Percentiles rank a stretch among this genome's conserved stretches.
Evolutionary conservation across 768 basidiomycete genomes (phyloP).

Genomic region (Auriscalpium orientale): DNA sequence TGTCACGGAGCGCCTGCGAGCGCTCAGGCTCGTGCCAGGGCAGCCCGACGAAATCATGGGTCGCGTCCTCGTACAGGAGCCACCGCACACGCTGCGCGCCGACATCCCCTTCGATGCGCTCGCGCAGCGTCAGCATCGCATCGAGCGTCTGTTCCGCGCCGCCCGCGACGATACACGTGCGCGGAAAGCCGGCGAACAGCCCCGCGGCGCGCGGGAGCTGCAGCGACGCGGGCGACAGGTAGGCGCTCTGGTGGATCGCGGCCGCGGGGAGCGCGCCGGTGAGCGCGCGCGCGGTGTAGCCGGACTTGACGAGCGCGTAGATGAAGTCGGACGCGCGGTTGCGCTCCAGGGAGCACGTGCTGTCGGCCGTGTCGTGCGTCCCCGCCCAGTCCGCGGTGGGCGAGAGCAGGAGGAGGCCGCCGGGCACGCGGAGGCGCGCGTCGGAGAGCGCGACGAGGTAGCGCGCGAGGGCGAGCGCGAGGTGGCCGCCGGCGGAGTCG

Average conservation of each 20-base stretch:
- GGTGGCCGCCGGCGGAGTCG: constrained; percentile 75
- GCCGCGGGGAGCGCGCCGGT: constrained; percentile 8
- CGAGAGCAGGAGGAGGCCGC: constrained; percentile 4
- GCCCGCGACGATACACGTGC: constrained; percentile 26
- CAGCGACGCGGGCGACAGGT: constrained; percentile 14
- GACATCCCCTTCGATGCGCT: constrained; percentile 26
- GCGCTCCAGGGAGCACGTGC: background rate
- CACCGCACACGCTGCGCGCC: constrained; percentile 21
- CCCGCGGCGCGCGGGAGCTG: background rate
- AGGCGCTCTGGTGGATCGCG: constrained; percentile 3
- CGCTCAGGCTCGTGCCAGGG: constrained; percentile 20
- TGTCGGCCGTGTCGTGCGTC: background rate
- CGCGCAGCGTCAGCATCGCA: constrained; percentile 23
- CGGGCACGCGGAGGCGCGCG: background rate
- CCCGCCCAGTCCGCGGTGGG: constrained; percentile 5
- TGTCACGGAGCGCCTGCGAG: constrained; percentile 12
- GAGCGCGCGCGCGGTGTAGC: constrained; percentile 5
- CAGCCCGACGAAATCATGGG: constrained; percentile 23
- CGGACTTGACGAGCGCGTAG: background rate
- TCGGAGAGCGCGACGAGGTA: constrained; percentile 37
- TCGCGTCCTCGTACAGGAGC: constrained; percentile 22
- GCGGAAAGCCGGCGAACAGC: constrained; percentile 24
- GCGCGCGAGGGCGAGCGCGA: constrained; percentile 54
- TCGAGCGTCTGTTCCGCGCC: constrained; percentile 29
- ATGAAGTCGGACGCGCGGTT: constrained; percentile 6